Base-by-base conservation (phyloP, 2,329 filamentous ascomycete genomes). In the Scorias spongiosa region DNA sequence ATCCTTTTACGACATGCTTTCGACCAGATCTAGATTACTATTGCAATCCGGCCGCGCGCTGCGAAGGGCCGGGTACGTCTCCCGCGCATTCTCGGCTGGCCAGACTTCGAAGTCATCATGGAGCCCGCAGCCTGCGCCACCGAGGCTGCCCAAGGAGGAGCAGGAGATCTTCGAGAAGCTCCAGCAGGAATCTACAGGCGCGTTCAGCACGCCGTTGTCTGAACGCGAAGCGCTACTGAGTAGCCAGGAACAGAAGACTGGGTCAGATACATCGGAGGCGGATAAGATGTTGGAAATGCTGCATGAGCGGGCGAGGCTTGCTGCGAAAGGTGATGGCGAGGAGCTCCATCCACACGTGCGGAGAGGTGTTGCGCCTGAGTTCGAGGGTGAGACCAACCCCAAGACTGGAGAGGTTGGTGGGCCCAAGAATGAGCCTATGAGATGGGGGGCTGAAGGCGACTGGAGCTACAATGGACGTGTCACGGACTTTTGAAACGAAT, bases 381-480 rank as follows among this genome's bases (percentile, higher is more conserved):
- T 98, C 56, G 80, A 89, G 53, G 91, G 91, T 46, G 88, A 96
- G 43, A 73, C 71, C 44, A 96, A 98, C 63, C 91, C 91, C 2
- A 82, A 81, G 70, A 98, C 91, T 1, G 91, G 91, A 18, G 91
- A 98, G 71, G 78, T 95, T 10, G 91, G 91, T 5, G 91, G 91
- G 1, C 91, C 91, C 5, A 98, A 96, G 78, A 96, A 93, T 59
- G 89, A 98, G 65, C 91, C 91, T 42, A 59, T 96, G 59, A 69
- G 88, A 54, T 95, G 89, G 89, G 87, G 87, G 0, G 69, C 72
- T 14, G 60, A 56, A 0, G 80, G 84, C 1, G 80, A 84, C 60
- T 98, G 88, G 82, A 95, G 86, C 62, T 98, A 84, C 63, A 95
- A 95, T 63, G 91, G 91, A 40, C 71, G 89, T 50, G 88, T 93